Evolutionary conservation across 1,284 basidiomycete species (phyloP), one percentile per base, ranked within the genome.

Genomic region (Ustilago hordei): DNA sequence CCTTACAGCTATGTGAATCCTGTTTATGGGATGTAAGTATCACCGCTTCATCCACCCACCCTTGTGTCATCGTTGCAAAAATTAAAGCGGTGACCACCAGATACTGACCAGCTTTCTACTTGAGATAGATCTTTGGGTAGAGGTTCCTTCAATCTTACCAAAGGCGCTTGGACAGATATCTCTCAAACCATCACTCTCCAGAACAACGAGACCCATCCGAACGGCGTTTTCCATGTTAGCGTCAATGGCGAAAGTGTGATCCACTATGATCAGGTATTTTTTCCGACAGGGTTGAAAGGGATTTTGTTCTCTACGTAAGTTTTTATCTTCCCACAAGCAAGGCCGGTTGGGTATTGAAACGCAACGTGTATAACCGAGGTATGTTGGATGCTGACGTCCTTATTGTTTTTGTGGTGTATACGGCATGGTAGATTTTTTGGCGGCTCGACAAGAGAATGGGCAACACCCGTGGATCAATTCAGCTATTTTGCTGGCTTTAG

Each of bases 221-320:
- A 75, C 52, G 75, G 74, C 15, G 48, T 58, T 8, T 68, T 81
- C 34, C 56, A 73, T 15, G 54, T 81, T 35, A 48, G 38, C 4
- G 58, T 77, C 9, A 60, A 76, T 45, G 75, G 69, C 2, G 4
- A 32, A 4, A 39, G 28, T 8, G 69, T 47, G 7, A 55, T 78
- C 34, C 53, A 60, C 41, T 72, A 69, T 52, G 64, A 78, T 45
- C 70, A 76, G 36, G 72, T 73, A 28, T 52, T 50, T 36, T 80
- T 50, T 32, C 72, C 75, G 17, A 53, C 69, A 2, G 12, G 28
- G 0, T 50, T 75, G 43, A 70, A 70, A 19, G 75, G 75, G 11
- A 69, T 80, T 17, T 39, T 78, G 36, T 78, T 78, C 52, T 75
- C 69, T 12, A 80, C 80, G 65, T 81, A 41, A 66, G 63, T 60